phyloP scores from a whole-genome alignment of 2,329 filamentous ascomycete species.

The Trichoderma endophyticum region DNA sequence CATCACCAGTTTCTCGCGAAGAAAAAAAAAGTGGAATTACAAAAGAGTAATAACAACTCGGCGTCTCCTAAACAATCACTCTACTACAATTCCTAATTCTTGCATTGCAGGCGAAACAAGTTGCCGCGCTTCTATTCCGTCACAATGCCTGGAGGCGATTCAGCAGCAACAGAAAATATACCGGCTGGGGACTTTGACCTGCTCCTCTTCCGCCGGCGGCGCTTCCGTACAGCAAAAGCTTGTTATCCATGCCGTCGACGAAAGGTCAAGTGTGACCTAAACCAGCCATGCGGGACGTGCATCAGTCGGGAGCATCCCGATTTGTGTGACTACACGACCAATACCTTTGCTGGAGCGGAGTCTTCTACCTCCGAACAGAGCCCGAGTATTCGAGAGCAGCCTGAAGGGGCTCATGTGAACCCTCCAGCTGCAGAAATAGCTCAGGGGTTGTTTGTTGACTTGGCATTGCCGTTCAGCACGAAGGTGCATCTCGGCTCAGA shows the following conservation, averaged over 20 bases:
- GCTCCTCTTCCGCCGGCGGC: slow-evolving; percentile 3
- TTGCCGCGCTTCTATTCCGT: neutral
- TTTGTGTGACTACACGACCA: slow-evolving; percentile 9
- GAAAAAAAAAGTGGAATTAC: neutral
- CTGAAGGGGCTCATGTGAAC: neutral
- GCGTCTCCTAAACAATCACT: neutral
- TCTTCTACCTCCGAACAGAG: slow-evolving; percentile 4
- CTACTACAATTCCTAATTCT: neutral
- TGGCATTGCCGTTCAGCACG: neutral
- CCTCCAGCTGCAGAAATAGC: neutral
- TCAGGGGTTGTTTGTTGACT: slow-evolving; percentile 5
- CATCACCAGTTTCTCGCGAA: neutral
- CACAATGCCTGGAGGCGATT: slow-evolving; percentile 3
- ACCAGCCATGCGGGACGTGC: slow-evolving; percentile 12
- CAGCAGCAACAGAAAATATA: neutral
- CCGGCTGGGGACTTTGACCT: slow-evolving; percentile 1
- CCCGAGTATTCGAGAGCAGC: neutral
- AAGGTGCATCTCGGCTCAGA: slow-evolving; percentile 1
- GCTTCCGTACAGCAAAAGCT: slow-evolving; percentile 2
- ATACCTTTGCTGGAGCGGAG: slow-evolving; percentile 9
- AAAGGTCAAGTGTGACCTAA: slow-evolving; percentile 11
- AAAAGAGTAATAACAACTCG: neutral
- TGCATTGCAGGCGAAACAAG: neutral
- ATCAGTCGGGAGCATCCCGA: slow-evolving; percentile 8
- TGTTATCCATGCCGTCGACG: slow-evolving; percentile 8